Evolutionary conservation across 495 filamentous ascomycete genomes (phyloP).

Genomic region (Cercophora scortea): DNA sequence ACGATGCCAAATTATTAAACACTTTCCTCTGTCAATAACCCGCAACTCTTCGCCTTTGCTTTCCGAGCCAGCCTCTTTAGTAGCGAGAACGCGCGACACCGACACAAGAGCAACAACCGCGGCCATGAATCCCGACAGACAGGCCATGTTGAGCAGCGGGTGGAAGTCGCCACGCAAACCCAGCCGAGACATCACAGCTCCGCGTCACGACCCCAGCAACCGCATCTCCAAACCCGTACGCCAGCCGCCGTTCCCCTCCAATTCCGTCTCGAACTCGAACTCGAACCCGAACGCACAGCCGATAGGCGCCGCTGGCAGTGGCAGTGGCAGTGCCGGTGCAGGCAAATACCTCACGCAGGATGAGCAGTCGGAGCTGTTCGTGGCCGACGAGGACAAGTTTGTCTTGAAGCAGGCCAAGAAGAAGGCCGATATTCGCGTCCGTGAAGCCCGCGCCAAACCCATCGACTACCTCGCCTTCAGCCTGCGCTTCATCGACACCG

Average conservation of each 20-base stretch:
- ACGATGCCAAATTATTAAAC: no score
- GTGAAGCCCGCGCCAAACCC: constrained; percentile 82
- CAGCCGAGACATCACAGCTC: constrained; percentile 34
- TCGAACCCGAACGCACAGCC: not conserved
- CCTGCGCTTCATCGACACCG: constrained; percentile 77
- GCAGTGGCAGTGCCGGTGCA: constrained; percentile 8
- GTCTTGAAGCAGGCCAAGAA: constrained; percentile 96
- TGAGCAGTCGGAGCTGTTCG: constrained; percentile 74
- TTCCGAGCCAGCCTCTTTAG: not conserved
- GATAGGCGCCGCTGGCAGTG: constrained; percentile 5
- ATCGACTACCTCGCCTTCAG: constrained; percentile 96
- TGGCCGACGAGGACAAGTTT: constrained; percentile 91
- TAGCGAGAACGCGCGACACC: no score
- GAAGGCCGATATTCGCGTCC: constrained; percentile 94
- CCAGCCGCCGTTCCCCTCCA: constrained; percentile 10
- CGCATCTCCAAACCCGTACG: constrained; percentile 38
- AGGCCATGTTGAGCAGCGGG: constrained; percentile 38
- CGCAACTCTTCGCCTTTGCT: not conserved
- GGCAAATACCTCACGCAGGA: constrained; percentile 45
- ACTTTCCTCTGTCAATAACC: not conserved
- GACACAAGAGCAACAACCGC: no score
- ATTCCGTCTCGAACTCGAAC: no score
- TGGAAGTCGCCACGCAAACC: constrained; percentile 25
- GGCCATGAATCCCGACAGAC: constrained; percentile 37
- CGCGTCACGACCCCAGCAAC: constrained; percentile 34